Percentiles rank a stretch among this genome's conserved stretches.
Evolutionary conservation across 306 rosid species (phyloP).

Genomic region (Oemleria cerasiformis): DNA sequence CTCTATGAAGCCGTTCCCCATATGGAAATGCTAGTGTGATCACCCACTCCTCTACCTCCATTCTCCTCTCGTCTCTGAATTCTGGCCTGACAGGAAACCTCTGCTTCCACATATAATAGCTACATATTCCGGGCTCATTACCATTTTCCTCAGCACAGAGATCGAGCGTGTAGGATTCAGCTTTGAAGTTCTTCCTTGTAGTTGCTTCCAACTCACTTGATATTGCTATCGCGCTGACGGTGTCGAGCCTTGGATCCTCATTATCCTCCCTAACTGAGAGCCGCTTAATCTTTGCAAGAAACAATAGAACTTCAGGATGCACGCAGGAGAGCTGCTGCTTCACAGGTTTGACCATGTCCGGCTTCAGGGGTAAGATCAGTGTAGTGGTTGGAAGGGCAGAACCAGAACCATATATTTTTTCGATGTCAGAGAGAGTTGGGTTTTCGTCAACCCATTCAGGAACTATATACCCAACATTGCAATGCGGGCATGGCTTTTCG

Average conservation of each 20-base stretch:
- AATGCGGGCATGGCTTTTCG: conserved; percentile 65
- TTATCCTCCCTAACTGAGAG: conserved; percentile 59
- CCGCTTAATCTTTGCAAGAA: conserved; percentile 60
- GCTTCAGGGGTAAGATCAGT: conserved; percentile 62
- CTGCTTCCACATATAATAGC: conserved; percentile 68
- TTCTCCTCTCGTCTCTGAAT: conserved; percentile 47
- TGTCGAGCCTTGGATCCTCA: conserved; percentile 33
- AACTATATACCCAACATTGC: conserved; percentile 72
- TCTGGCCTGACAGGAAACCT: conserved; percentile 53
- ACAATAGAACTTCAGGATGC: conserved; percentile 66
- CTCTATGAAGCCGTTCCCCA: conserved; percentile 46
- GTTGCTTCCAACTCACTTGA: conserved; percentile 41
- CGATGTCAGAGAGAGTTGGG: conserved; percentile 44
- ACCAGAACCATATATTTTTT: conserved; percentile 40
- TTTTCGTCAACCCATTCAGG: conserved; percentile 85
- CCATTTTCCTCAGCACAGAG: conserved; percentile 42
- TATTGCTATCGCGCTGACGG: conserved; percentile 53
- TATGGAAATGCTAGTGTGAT: conserved; percentile 64
- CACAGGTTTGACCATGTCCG: conserved; percentile 56
- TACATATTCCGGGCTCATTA: conserved; percentile 29
- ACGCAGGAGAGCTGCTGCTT: conserved; percentile 62
- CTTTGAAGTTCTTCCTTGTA: conserved; percentile 56
- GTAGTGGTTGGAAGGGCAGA: conserved; percentile 54
- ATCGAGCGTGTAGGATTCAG: conserved; percentile 62
- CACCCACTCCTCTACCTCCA: conserved; percentile 54